A percentile compares a stretch with the other conserved stretches of the same genome.
These are phyloP conservation scores for Golovinomyces cichoracearum DNA, from an alignment of 2,329 filamentous ascomycete species.

Conservation along the genomic window DNA sequence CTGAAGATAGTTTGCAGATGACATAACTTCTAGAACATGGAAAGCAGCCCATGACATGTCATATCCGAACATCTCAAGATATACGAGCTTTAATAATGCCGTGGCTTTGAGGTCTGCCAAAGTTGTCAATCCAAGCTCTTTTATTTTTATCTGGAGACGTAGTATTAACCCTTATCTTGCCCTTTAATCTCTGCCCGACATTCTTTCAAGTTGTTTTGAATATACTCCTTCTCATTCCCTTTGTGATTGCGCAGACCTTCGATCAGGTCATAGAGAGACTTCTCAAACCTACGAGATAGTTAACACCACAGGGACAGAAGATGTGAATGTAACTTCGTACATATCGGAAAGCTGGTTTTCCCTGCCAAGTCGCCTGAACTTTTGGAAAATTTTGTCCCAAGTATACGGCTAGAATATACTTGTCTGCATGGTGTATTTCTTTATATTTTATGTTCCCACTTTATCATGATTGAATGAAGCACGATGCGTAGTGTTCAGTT, in stretches of 20 bases:
- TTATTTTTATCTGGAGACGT: not conserved
- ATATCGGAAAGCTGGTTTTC: no score
- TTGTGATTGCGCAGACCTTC: conserved; percentile 86
- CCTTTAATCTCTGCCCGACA: conserved; percentile 78
- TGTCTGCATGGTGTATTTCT: no score
- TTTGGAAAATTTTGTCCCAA: no score
- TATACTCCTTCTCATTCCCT: conserved; percentile 82
- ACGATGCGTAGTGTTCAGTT: no score
- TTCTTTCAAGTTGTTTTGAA: conserved; percentile 80
- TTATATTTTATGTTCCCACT: no score
- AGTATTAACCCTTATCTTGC: conserved; percentile 62
- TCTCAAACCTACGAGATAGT: conserved; percentile 56
- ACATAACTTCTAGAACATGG: conserved; percentile 97
- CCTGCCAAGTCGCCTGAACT: no score
- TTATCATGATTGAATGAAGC: no score
- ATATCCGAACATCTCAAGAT: conserved; percentile 95
- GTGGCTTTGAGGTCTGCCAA: conserved; percentile 71
- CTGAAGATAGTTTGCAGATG: conserved; percentile 75
- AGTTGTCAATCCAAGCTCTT: conserved; percentile 3
- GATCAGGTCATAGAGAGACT: conserved; percentile 96
- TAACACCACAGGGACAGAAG: conserved; percentile 1
- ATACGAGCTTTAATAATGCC: conserved; percentile 80
- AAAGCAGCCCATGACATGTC: conserved; percentile 99
- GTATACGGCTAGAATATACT: no score
- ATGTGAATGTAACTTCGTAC: no score